Evolutionary conservation across 2,329 filamentous ascomycete species (phyloP), one percentile per base, ranked within the genome.

Genomic region (Herpotrichia juniperi): DNA sequence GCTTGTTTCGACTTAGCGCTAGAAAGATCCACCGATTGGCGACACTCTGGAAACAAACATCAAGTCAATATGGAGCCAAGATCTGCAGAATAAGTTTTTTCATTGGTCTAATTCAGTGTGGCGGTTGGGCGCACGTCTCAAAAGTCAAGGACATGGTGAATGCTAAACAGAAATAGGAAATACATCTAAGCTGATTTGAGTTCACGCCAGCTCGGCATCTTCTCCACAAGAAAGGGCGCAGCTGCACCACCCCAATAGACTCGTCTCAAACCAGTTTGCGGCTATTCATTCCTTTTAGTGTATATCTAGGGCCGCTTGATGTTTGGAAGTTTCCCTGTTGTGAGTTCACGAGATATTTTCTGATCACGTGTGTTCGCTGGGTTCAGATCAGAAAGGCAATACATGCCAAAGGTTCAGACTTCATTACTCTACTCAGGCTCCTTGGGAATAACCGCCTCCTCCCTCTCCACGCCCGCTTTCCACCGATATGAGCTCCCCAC

Each of bases 11-110:
- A 21, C 5, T 19, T 43, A 28, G 25, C 12, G 25, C n/a, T 24
- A n/a, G 6, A 40, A 40, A 21, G 37, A 21, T 40, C 37, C 21
- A 40, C 37, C 5, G 37, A 40, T 40, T 25, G 37, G 19, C 37
- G 37, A 40, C 37, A 40, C 37, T 3, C 9, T 25, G 37, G 21
- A 40, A 40, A 40, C 37, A 40, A 40, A 40, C 37, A 40, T 25
- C 37, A 40, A 21, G 6, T 40, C 19, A 25, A 16, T n/a, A 7
- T 37, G 10, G 37, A 25, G 37, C 14, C 37, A 4, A 24, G 21
- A 40, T n/a, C 16, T 4, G 21, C 5, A 25, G 4, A 24, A 11
- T 3, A 8, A 19, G 9, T 12, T 3, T 24, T 24, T 24, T 7
- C 9, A 40, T 40, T 40, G 21, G 37, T 28, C 12, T 14, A 11